Base-by-base conservation (phyloP, 129 eudicot genomes). In the Pittosporum tobira region DNA sequence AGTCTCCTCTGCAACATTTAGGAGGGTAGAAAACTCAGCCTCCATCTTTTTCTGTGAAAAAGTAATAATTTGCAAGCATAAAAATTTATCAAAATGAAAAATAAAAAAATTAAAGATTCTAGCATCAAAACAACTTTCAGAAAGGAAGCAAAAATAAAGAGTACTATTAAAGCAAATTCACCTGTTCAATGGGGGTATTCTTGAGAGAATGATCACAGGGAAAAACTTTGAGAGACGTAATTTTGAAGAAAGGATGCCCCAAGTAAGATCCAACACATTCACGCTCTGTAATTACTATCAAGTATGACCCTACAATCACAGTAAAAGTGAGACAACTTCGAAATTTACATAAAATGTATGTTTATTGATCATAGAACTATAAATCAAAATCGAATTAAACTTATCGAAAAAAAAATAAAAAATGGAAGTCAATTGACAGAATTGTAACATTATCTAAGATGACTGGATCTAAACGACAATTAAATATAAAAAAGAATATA, bases 241-340 rank as follows among this genome's bases (percentile, higher is more conserved):
- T 84, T 79, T 77, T 91, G 67, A 78, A 91, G 65, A 91, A 78
- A 55, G 99, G 99, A 73, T 81, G 81, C 34, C 96, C 99, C 76
- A 87, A 49, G 76, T 91, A 87, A 50, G 88, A 68, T 72, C 99
- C 99, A 61, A 71, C 85, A 72, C 82, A 73, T 68, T 87, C 83
- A 48, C 94, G 94, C 34, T 75, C 91, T 3, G 96, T 77, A 55
- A 91, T 77, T 20, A 81, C 96, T 21, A 87, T 71, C 48, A 91
- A 62, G 75, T 87, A 91, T 58, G 90, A 78, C 34, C 99, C 99
- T 91, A 53, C 38, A 76, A 54, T 28, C 40, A 37, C 29, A 66
- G 16, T 50, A 47, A 42, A 60, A 51, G 46, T 56, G 36, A 20
- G 47, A 14, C 16, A 50, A 22, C 27, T 29, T 53, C 20, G 30